phyloP scores from a whole-genome alignment of 176 grass and related monocot species.

The sorghum (Sorghum bicolor) region Sorghum_bicolor_NCBIv3 NC_012871.2:62175501-62176000 shows the following conservation, averaged over 20 bases:
- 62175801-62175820: background rate
- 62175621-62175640: background rate
- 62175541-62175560: constrained; percentile 29
- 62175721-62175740: background rate
- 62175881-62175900: constrained; percentile 27
- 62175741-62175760: background rate
- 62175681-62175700: background rate
- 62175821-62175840: background rate
- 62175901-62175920: constrained; percentile 24
- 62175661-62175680: background rate
- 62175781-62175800: background rate
- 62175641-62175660: background rate
- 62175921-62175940: constrained; percentile 11
- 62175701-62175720: background rate
- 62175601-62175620: background rate
- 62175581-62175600: background rate
- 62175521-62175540: background rate
- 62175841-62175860: background rate
- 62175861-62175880: constrained; percentile 12
- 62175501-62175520: constrained; percentile 14
- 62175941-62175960: background rate
- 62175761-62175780: background rate
- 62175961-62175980: constrained; percentile 17
- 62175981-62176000: background rate
- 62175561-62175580: background rate